Base-by-base conservation (phyloP, 2,329 filamentous ascomycete genomes). In the Hypoxylon sp. region DNA sequence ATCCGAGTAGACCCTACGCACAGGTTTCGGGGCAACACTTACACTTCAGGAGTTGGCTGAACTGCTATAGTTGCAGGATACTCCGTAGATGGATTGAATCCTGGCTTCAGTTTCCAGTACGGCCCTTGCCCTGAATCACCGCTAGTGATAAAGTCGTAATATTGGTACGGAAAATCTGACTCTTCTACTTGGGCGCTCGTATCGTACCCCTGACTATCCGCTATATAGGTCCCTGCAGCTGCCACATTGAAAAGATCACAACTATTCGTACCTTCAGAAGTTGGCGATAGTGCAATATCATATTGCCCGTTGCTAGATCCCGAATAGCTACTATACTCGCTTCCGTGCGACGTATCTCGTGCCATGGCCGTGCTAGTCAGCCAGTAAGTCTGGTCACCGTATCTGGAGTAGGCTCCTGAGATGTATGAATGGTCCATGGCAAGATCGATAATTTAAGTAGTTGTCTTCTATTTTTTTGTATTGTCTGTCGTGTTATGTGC, bases 51-150 rank as follows among this genome's bases (percentile, higher is more conserved):
- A 31, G n/a, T 52, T 29, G 48, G 52, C 1, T 52, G 60, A 17
- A 33, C 37, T 2, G 61, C 19, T 35, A 64, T 70, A 3, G 47
- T 71, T 6, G 37, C 54, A 8, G 73, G 75, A 19, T 13, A 63
- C 1, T 55, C 19, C 11, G 17, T 17, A 22, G 61, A 63, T 26
- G 71, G 62, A 11, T 51, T 42, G 52, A 63, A 65, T 3, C 5
- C 46, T 3, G 60, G 39, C 48, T 67, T 75, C 29, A 74, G 58
- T 59, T 31, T 67, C 75, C 75, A 76, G 58, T 69, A 73, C 0
- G 74, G 58, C 3, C 59, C 60, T 51, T 73, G 72, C 10, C 67
- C 66, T 5, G 63, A 55, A 9, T 74, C 71, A n/a, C 55, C 68
- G 13, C 35, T 26, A n/a, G 61, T 44, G 56, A 73, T 44, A 56